Base-by-base conservation (phyloP, 106 monocot species). In the Triglochin maritima region DNA sequence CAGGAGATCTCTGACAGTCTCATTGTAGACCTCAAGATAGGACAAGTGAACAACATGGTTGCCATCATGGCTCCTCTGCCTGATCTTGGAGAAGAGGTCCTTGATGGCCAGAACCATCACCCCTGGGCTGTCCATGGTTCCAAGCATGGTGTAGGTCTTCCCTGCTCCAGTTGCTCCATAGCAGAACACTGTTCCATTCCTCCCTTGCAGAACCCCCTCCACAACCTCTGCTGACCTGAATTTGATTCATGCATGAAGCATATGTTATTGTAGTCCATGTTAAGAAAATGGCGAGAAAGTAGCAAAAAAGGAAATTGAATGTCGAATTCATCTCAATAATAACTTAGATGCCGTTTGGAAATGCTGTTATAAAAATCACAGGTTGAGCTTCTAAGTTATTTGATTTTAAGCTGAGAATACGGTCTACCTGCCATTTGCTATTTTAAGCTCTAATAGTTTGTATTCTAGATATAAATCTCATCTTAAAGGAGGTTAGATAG, bases 81-180 rank as follows among this genome's bases (percentile, higher is more conserved):
- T 74, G 72, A 95, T 90, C 76, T 87, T 87, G 7, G 72, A 71
- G 74, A 95, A 95, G 49, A 95, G 83, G 62, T 95, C 95, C 55
- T 95, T 95, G 49, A 95, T 90, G 12, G 95, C 95, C 44, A 90
- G 67, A 62, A 90, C 95, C 95, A 95, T 95, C 29, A 95, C 90
- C 1, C 95, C 95, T 0, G 95, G 95, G 17, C 81, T 95, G 62
- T 85, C 87, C 51, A 83, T 43, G n/a, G 95, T 90, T 10, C 95
- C 95, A 43, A 95, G 66, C 95, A 95, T 95, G 8, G 95, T 95
- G 81, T 90, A 95, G 2, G 95, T 95, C 64, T 95, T 95, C 42
- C 95, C 95, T 0, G 95, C 95, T 51, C 95, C 95, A 3, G 95
- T 95, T 9, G 95, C 90, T 0, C 95, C 95, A 48, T 95, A 95